phyloP scores from a whole-genome alignment of 2,329 filamentous ascomycete species.

The Pseudocercospora fijiensis region DNA sequence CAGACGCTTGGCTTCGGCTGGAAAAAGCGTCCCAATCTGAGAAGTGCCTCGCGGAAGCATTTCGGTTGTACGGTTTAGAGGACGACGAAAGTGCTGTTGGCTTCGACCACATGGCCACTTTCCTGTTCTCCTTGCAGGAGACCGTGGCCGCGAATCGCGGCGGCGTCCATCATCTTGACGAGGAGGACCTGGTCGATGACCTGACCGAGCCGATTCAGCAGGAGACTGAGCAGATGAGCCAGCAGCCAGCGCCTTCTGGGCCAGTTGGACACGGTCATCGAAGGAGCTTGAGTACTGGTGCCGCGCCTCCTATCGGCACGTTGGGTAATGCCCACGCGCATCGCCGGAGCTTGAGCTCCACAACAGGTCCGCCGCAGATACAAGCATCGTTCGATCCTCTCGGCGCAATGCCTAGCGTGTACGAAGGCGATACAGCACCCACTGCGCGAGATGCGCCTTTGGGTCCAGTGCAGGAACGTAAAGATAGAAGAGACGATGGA shows the following conservation, averaged over 20 bases:
- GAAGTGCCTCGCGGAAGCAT: slow-evolving; percentile 70
- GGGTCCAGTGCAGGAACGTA: slow-evolving; percentile 26
- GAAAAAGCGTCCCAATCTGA: slow-evolving; percentile 77
- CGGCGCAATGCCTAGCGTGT: slow-evolving; percentile 33
- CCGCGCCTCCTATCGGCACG: slow-evolving; percentile 19
- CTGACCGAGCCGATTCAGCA: slow-evolving; percentile 37
- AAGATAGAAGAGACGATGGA: slow-evolving; percentile 33
- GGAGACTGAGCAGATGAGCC: slow-evolving; percentile 38
- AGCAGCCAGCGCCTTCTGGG: slow-evolving; percentile 16
- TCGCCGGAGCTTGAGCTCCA: slow-evolving; percentile 45
- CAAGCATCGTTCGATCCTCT: slow-evolving; percentile 35
- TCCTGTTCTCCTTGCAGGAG: slow-evolving; percentile 67
- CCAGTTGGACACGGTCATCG: slow-evolving; percentile 39
- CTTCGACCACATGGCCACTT: slow-evolving; percentile 57
- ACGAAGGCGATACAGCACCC: slow-evolving; percentile 25
- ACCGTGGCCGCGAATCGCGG: slow-evolving; percentile 53
- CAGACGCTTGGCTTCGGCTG: slow-evolving; percentile 78
- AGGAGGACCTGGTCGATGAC: slow-evolving; percentile 33
- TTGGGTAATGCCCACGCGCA: slow-evolving; percentile 38
- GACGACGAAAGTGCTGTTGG: slow-evolving; percentile 27
- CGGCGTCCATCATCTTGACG: slow-evolving; percentile 39
- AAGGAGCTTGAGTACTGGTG: slow-evolving; percentile 44
- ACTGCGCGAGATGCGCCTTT: slow-evolving; percentile 16
- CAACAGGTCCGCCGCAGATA: slow-evolving; percentile 26
- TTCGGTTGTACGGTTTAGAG: slow-evolving; percentile 48